phyloP scores from a whole-genome alignment of 768 basidiomycete species.

The Lactarius hengduanensis region DNA sequence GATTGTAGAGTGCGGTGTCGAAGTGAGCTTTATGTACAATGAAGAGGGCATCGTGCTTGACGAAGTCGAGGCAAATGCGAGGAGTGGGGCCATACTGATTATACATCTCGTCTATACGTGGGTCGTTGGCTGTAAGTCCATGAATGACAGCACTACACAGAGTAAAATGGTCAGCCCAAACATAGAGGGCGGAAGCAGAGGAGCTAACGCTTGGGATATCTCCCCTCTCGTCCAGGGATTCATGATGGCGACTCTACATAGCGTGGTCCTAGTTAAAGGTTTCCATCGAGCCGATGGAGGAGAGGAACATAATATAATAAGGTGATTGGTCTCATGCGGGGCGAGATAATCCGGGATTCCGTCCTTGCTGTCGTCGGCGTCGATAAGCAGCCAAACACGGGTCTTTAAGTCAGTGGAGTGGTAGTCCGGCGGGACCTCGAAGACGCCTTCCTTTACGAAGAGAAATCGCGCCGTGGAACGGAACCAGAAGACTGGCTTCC shows the following conservation, averaged over 20 bases:
- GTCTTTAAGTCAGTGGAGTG: neutral
- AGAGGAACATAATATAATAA: neutral
- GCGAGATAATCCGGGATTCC: neutral
- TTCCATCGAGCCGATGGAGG: neutral
- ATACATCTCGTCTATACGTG: neutral
- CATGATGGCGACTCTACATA: neutral
- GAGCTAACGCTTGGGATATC: neutral
- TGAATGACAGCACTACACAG: neutral
- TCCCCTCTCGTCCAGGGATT: neutral
- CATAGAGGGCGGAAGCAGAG: neutral
- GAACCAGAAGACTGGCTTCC: neutral
- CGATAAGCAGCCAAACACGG: neutral
- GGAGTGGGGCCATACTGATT: no score
- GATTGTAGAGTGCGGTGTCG: no score
- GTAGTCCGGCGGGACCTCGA: neutral
- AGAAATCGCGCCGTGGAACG: neutral
- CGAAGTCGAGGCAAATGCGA: no score
- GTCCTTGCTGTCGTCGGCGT: neutral
- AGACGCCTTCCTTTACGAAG: neutral
- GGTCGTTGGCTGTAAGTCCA: neutral
- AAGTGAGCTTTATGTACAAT: no score
- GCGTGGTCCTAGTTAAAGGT: neutral
- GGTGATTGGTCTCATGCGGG: neutral
- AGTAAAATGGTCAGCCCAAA: neutral
- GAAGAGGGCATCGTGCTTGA: neutral